Evolutionary conservation across 139 green algal genomes (phyloP), one percentile per base, ranked within the genome.

Genomic region (Coelastrella sp.): DNA sequence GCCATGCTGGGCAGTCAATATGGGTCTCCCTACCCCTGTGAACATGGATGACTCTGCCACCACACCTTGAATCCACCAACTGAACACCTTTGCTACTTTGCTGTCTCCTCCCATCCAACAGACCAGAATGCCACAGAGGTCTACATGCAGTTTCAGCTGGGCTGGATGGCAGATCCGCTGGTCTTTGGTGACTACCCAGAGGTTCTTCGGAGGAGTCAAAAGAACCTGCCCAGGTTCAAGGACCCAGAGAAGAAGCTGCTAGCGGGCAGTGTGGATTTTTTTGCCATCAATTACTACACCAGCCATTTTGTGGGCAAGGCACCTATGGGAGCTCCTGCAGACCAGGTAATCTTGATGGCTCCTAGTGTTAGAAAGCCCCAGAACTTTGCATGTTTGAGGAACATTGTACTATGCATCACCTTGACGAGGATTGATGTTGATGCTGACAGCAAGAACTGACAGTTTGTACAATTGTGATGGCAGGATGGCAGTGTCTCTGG

Each of bases 281-380:
- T 95, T 24, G 81, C 74, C 3, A 59, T 95, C 27, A 95, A 95
- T 87, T 93, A 91, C 80, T 95, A 94, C 82, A 92, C 93, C 9
- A 90, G 90, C 11, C 82, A 89, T 60, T 92, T 89, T 86, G 89
- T 92, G 8, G 57, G 15, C 11, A 73, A 60, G n/a, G 27, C 88
- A 49, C 80, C 88, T 12, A 78, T 9, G 25, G 88, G 88, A 7
- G 88, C 88, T n/a, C 88, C 88, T 6, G 73, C 56, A 56, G 17
- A 68, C 12, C 88, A 91, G 78, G 87, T 91, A 3, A 49, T 49
- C 35, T 49, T 49, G 35, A 49, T 49, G 35, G 8, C n/a, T 20
- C 12, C 70, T n/a, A n/a, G 0, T 76, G 10, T 10, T 10, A 0
- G 7, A 10, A 24, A 20, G 12, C n/a, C 70, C 70, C 35, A 49